Evolutionary conservation across 352 stramenopile species (phyloP).

Genomic region (Blastocystis sp.): DNA sequence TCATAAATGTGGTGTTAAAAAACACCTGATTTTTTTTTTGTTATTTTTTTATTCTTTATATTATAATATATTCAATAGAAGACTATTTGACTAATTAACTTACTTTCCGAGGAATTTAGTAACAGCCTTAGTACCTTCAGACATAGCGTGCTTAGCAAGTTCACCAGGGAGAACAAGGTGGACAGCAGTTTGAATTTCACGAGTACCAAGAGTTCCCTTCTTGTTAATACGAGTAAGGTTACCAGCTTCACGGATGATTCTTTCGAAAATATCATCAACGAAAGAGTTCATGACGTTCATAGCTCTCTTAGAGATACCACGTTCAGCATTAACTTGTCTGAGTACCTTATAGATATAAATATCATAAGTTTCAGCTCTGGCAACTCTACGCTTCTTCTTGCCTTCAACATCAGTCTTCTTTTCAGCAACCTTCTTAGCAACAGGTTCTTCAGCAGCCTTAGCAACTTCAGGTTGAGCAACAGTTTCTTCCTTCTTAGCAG

Average conservation of each 20-base stretch:
- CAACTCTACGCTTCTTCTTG: conserved; percentile 51
- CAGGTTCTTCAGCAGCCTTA: conserved; percentile 51
- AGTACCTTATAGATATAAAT: conserved; percentile 75
- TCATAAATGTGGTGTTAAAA: no score
- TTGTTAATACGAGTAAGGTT: conserved; percentile 82
- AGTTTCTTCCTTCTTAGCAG: neutral
- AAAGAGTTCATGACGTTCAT: conserved; percentile 98
- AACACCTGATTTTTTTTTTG: conserved; percentile 13
- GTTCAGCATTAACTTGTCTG: conserved; percentile 81
- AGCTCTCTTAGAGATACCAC: conserved; percentile 75
- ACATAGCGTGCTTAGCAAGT: conserved; percentile 84
- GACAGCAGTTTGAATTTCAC: conserved; percentile 91
- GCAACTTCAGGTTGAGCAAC: conserved; percentile 46
- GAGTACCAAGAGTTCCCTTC: conserved; percentile 78
- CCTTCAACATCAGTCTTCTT: conserved; percentile 43
- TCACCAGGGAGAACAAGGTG: conserved; percentile 81
- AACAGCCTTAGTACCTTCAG: conserved; percentile 78
- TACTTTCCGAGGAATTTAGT: conserved; percentile 44
- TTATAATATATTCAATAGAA: neutral
- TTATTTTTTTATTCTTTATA: no score
- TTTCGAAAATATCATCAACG: conserved; percentile 92
- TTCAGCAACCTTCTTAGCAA: conserved; percentile 39
- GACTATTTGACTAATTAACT: conserved; percentile 2
- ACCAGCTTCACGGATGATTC: conserved; percentile 74
- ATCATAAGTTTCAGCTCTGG: conserved; percentile 64